A percentile compares a stretch with the other conserved stretches of the same genome.
Evolutionary conservation across 2,329 filamentous ascomycete species (phyloP).

Genomic region (Alternaria solani): DNA sequence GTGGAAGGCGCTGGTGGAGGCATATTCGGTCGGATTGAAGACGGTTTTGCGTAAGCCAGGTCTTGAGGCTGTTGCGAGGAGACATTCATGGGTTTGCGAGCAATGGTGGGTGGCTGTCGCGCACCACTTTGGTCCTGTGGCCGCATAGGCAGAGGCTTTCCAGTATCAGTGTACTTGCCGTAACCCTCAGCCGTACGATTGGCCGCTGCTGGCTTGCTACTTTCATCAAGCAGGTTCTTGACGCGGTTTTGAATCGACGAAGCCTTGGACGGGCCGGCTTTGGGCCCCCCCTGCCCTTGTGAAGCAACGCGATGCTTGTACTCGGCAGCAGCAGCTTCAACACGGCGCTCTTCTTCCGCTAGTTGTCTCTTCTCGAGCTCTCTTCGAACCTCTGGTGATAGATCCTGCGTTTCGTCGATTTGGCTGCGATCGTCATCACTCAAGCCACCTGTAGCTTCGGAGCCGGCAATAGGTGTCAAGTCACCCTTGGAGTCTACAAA

Average conservation of each 20-base stretch:
- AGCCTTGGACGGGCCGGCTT: constrained; percentile 65
- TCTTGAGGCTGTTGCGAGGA: constrained; percentile 30
- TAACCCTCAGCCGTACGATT: constrained; percentile 87
- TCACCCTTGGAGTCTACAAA: constrained; percentile 31
- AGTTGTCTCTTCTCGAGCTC: constrained; percentile 85
- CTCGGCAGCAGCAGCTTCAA: constrained; percentile 87
- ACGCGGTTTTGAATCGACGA: constrained; percentile 92
- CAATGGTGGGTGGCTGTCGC: constrained; percentile 35
- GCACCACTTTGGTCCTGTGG: constrained; percentile 38
- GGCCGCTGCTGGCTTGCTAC: constrained; percentile 59
- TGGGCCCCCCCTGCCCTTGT: constrained; percentile 60
- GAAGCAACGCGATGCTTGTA: constrained; percentile 79
- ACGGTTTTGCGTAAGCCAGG: constrained; percentile 38
- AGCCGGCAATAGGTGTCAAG: constrained; percentile 75
- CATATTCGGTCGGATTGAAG: constrained; percentile 32
- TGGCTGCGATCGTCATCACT: constrained; percentile 73
- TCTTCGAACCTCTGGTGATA: constrained; percentile 87
- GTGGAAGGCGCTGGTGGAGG: constrained; percentile 35
- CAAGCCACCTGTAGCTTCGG: constrained; percentile 73
- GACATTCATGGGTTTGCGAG: constrained; percentile 59
- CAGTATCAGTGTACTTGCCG: constrained; percentile 75
- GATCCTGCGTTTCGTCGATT: constrained; percentile 71
- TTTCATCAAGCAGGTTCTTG: constrained; percentile 83
- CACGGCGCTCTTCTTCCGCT: constrained; percentile 86
- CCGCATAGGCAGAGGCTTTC: constrained; percentile 41